Conservation (phyloP, 2,329 filamentous ascomycete genomes). For the Aureobasidium sp. region DNA sequence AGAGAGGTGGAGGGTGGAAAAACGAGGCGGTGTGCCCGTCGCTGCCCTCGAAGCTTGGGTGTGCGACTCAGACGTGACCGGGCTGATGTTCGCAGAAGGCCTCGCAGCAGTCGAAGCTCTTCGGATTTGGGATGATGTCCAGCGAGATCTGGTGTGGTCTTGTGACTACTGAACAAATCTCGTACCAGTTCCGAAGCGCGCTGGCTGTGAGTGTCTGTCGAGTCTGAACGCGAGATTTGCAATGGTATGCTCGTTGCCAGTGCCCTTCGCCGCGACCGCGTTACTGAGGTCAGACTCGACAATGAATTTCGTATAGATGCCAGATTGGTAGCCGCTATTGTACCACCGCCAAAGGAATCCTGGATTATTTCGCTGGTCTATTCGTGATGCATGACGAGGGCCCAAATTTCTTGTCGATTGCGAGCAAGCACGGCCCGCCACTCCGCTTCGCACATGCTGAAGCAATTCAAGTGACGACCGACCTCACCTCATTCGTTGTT, state of each 20-base stretch:
- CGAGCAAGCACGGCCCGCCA: neutral
- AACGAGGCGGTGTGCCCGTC: neutral
- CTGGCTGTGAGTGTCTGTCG: neutral
- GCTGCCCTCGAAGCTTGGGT: neutral
- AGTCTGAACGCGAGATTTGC: neutral
- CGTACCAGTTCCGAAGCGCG: neutral
- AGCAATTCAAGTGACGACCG: neutral
- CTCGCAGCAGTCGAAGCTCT: neutral
- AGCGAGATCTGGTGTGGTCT: neutral
- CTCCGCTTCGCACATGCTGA: too few relatives aligned
- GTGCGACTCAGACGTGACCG: neutral
- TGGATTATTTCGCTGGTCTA: neutral
- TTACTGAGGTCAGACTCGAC: neutral
- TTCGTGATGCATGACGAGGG: neutral
- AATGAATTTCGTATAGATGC: neutral
- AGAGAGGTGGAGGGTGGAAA: slow-evolving; percentile 6
- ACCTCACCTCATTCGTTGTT: too few relatives aligned
- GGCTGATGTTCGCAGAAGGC: neutral
- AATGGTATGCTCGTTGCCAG: neutral
- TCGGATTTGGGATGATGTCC: neutral
- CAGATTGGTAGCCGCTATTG: neutral
- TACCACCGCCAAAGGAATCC: neutral
- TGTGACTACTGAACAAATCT: neutral
- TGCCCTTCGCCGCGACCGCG: neutral
- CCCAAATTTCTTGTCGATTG: neutral